Base-by-base conservation (phyloP, 306 rosid genomes). In the Cucurbita moschata region DNA sequence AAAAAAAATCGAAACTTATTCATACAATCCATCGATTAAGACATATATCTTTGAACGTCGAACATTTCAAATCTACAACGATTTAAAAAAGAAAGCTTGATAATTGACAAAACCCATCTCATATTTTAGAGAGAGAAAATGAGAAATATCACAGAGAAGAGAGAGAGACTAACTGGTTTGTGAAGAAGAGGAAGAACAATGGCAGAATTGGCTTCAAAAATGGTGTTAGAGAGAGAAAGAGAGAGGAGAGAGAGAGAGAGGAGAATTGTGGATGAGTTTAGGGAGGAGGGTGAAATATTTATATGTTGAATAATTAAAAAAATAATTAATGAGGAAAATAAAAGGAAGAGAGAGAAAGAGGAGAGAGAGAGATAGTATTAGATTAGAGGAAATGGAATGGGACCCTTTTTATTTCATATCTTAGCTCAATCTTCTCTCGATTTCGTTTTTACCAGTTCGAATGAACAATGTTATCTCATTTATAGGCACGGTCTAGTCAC, bases 401-500 rank as follows among this genome's bases (percentile, higher is more conserved):
- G 57, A 46, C 54, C 73, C 10, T n/a, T 68, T 14, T 43, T 30
- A 44, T 49, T 69, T 75, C 84, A 72, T 65, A 84, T 88, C 95
- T 82, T 85, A 80, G 51, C 79, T 75, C 84, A 77, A 88, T 88
- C 94, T 82, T 85, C 78, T 73, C 89, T 88, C 81, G 82, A 88
- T 86, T 80, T 88, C 79, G 79, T 43, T 43, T 65, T 65, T 19
- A 44, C 38, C 10, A 9, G n/a, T 11, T 37, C 2, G 38, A 18
- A 54, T 2, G 16, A 51, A 2, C 35, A 2, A 30, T 30, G 35
- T 30, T 3, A 1, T 30, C 35, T 30, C 35, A 30, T 30, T 30
- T 30, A 30, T 2, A 2, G 35, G 35, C 35, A 30, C 35, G 35
- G 4, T 30, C 4, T 3, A 3, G 4, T 30, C 35, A 3, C 1